phyloP scores from a whole-genome alignment of 2,329 filamentous ascomycete species.

The Nectriaceae sp. region DNA sequence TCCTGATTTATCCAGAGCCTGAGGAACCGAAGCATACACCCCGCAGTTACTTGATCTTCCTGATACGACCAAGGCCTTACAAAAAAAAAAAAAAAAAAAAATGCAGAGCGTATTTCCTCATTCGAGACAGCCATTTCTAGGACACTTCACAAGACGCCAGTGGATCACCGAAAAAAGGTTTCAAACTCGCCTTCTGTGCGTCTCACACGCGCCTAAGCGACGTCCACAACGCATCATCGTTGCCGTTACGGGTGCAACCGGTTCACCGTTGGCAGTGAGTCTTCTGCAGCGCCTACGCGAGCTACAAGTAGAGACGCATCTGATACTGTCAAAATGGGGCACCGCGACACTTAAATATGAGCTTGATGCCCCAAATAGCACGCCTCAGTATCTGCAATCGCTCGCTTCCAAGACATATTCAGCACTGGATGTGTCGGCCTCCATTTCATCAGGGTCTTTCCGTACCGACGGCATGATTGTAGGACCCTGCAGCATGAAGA shows the following conservation, averaged over 20 bases:
- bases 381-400: not conserved
- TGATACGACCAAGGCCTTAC: not conserved
- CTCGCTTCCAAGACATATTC: not conserved
- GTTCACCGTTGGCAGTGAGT: not conserved
- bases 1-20: too few species aligned
- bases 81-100: not conserved
- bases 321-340: conserved; percentile 7
- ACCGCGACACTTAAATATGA: conserved; percentile 4
- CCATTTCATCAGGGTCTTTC: conserved; percentile 4
- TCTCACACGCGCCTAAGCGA: too few species aligned
- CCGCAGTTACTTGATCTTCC: not conserved
- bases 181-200: too few species aligned
- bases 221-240: conserved; percentile 7
- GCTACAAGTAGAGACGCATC: conserved; percentile 6
- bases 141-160: not conserved
- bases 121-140: not conserved
- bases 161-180: not conserved
- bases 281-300: not conserved
- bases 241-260: conserved; percentile 6
- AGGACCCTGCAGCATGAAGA: conserved; percentile 51
- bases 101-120: not conserved
- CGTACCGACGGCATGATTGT: conserved; percentile 47
- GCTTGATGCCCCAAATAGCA: conserved; percentile 1
- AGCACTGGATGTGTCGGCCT: conserved; percentile 2
- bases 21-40: too few species aligned